Evolutionary conservation across 2,329 filamentous ascomycete genomes (phyloP).

Genomic region (Drechslera avenae): DNA sequence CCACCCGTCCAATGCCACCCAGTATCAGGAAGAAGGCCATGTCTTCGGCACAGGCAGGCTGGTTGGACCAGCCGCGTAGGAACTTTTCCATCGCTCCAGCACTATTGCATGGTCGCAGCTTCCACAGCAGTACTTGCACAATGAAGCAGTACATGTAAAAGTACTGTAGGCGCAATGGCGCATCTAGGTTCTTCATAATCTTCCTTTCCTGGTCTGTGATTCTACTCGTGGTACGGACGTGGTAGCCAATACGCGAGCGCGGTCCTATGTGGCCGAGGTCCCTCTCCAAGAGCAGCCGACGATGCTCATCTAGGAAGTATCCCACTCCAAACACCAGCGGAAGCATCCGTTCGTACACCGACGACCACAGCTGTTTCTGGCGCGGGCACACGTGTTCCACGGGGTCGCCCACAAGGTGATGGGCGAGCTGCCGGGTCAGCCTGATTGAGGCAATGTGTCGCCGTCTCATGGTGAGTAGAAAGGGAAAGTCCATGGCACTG

Average conservation of each 20-base stretch:
- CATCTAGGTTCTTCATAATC: constrained; percentile 40
- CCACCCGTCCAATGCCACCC: constrained; percentile 43
- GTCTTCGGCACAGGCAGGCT: constrained; percentile 43
- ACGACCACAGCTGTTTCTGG: constrained; percentile 42
- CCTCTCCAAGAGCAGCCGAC: constrained; percentile 36
- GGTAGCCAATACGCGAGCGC: constrained; percentile 41
- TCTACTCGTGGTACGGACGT: constrained; percentile 40
- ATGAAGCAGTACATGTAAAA: constrained; percentile 48
- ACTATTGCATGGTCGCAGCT: constrained; percentile 38
- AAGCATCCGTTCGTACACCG: constrained; percentile 46
- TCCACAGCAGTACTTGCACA: constrained; percentile 40
- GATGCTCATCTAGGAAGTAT: constrained; percentile 46
- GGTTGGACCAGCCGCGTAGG: constrained; percentile 39
- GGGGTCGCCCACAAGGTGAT: constrained; percentile 40
- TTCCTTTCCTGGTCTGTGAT: constrained; percentile 36
- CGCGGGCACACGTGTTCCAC: constrained; percentile 33
- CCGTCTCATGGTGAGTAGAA: constrained; percentile 43
- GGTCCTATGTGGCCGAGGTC: constrained; percentile 43
- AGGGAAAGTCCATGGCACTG: constrained; percentile 39
- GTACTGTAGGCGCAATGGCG: constrained; percentile 42
- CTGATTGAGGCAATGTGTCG: constrained; percentile 45
- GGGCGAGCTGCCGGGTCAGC: constrained; percentile 41
- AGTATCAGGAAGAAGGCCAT: constrained; percentile 45
- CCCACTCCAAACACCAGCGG: constrained; percentile 46
- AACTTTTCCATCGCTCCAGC: constrained; percentile 39